Conservation (phyloP, 2,329 filamentous ascomycete species). For the Reticulascus tulasneorum region DNA sequence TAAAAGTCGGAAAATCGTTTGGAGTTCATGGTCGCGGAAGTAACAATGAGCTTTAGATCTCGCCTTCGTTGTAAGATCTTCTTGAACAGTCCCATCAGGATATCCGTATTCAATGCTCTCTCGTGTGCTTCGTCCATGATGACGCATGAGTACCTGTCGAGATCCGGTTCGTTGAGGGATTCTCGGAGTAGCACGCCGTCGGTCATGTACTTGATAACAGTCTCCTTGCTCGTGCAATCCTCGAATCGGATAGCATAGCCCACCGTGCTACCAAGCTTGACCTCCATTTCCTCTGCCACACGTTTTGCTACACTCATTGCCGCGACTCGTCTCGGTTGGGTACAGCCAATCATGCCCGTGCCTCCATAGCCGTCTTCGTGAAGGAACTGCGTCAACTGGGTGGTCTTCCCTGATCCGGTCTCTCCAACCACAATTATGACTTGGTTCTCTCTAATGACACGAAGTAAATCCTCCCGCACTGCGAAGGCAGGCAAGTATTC, state of each 20-base stretch:
- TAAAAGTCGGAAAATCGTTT: slow-evolving; percentile 96
- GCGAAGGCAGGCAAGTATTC: slow-evolving; percentile 95
- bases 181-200: slow-evolving; percentile 93
- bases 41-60: slow-evolving; percentile 94
- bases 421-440: slow-evolving; percentile 96
- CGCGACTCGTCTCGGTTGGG: slow-evolving; percentile 90
- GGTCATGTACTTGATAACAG: slow-evolving; percentile 98
- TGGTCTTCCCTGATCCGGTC: slow-evolving; percentile 96
- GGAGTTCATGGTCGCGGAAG: slow-evolving; percentile 97
- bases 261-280: slow-evolving; percentile 79
- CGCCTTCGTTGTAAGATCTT: slow-evolving; percentile 87
- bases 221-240: slow-evolving; percentile 94
- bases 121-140: slow-evolving; percentile 99
- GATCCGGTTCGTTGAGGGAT: slow-evolving; percentile 84
- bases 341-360: slow-evolving; percentile 88
- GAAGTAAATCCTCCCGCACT: slow-evolving; percentile 85
- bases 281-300: slow-evolving; percentile 98
- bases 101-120: slow-evolving; percentile 91
- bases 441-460: slow-evolving; percentile 94
- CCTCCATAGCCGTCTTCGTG: slow-evolving; percentile 92
- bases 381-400: slow-evolving; percentile 92
- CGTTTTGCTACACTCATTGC: slow-evolving; percentile 99
- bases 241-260: slow-evolving; percentile 98
- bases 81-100: slow-evolving; percentile 95
- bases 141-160: slow-evolving; percentile 95